Evolutionary conservation across 257 asterid genomes (phyloP).

Genomic region (Cordia subcordata): DNA sequence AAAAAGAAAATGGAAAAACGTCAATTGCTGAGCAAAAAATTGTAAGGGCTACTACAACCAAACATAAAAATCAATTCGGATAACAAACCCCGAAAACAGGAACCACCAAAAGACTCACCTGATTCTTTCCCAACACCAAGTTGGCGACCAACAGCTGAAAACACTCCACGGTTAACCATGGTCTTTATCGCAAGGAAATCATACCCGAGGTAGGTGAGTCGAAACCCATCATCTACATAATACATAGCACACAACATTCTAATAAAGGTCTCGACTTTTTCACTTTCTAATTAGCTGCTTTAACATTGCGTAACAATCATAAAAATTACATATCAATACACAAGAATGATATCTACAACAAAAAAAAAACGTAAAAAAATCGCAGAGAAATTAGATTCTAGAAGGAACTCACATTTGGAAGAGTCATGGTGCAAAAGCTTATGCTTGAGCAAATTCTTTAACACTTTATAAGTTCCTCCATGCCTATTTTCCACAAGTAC

Average conservation of each 20-base stretch:
- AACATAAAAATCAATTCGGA: conserved; percentile 4
- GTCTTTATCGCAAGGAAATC: conserved; percentile 96
- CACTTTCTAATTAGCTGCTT: neutral
- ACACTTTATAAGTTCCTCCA: conserved; percentile 93
- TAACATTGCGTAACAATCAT: neutral
- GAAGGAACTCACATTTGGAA: conserved; percentile 66
- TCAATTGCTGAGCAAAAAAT: neutral
- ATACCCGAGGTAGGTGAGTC: conserved; percentile 93
- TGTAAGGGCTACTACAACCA: neutral
- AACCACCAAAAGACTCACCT: conserved; percentile 41
- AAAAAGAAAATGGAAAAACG: neutral
- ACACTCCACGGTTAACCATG: conserved; percentile 91
- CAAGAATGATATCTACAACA: neutral
- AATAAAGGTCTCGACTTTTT: neutral
- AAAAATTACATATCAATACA: neutral
- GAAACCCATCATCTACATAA: conserved; percentile 84
- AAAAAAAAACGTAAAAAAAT: neutral
- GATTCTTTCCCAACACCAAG: conserved; percentile 98
- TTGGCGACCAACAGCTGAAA: conserved; percentile 89
- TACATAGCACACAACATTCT: conserved; percentile 1
- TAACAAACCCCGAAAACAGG: conserved; percentile 6
- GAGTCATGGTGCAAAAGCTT: conserved; percentile 94
- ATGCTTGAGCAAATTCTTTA: conserved; percentile 94
- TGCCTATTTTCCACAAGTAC: conserved; percentile 43
- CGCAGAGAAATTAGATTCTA: conserved; percentile 7